Base-by-base conservation (phyloP, 164 flowering plant genomes). In the Magnolia sinica region DNA sequence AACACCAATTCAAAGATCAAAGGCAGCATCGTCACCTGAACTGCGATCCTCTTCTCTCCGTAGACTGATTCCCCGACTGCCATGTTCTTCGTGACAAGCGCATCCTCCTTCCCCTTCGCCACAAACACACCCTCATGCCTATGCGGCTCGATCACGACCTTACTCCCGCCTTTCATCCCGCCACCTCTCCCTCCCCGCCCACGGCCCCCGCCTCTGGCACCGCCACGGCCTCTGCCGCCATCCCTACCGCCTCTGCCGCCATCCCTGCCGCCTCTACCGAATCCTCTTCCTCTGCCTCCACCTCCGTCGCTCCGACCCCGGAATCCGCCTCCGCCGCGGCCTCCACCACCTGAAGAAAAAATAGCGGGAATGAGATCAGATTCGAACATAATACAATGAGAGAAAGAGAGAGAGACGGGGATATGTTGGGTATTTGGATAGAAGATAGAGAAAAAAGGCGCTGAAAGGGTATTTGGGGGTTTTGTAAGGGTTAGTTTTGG, bases 101-200 rank as follows among this genome's bases (percentile, higher is more conserved):
- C 97, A 80, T 96, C 97, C 79, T 96, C 94, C 79, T 94, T 96
- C 4, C 98, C 98, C 85, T 91, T 94, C 5, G 95, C 97, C 72
- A 96, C 85, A 74, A 96, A 96, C 16, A 96, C 92, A 1, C 99
- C 98, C 24, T 85, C 88, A 55, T 96, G 98, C 73, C 97, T 89
- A 68, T 96, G 99, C 11, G 95, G 97, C 84, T 91, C 92, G 14
- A 94, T 87, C 2, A 96, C 81, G 14, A 92, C 99, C 78, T 72
- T 92, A 82, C 87, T 90, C 19, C 98, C 98, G 19, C 97, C 97
- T 80, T 83, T 90, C 97, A 94, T 94, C 31, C 95, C 95, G 8
- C 92, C 92, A 16, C 87, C 80, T 4, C 96, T 82, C 0, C 96
- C 71, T 0, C 94, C 87, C 0, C 92, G 65, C 0, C 96, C 81